These are phyloP conservation scores for Trichosanthes truncata DNA, from an alignment of 306 rosid genomes.

Conservation along the genomic window DNA sequence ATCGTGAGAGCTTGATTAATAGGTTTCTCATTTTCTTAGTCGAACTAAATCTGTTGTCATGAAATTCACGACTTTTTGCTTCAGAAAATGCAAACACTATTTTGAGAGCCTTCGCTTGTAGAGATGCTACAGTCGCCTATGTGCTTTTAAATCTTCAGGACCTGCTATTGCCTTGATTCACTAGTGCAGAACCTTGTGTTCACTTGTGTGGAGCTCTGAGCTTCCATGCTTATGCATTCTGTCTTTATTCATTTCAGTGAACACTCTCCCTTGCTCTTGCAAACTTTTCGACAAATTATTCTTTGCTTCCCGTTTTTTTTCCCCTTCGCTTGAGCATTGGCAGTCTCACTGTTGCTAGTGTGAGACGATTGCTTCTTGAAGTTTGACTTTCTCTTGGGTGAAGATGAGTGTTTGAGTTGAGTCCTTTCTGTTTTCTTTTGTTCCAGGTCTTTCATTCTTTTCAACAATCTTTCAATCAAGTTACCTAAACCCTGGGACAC, in stretches of 20 bases:
- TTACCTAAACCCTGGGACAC: neutral
- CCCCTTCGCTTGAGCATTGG: neutral
- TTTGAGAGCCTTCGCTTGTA: neutral
- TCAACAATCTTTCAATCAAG: neutral
- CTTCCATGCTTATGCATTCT: neutral
- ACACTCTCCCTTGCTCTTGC: neutral
- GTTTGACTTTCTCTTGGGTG: neutral
- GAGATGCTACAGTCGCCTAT: neutral
- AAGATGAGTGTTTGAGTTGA: neutral
- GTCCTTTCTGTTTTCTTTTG: neutral
- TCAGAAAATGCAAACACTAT: neutral
- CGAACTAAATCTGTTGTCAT: neutral
- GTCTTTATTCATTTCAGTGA: neutral
- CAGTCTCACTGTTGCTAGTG: neutral
- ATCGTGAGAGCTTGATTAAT: neutral
- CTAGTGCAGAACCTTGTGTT: neutral
- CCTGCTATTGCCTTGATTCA: neutral
- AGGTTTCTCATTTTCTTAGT: neutral
- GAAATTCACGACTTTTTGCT: neutral
- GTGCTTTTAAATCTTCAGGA: neutral
- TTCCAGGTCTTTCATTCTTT: neutral
- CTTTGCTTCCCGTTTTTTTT: neutral
- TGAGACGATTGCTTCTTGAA: neutral
- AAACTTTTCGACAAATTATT: neutral
- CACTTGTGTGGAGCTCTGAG: neutral